Percentiles rank a stretch among this genome's conserved stretches.
These are phyloP conservation scores for Lachancea kluyveri DNA, from an alignment of 805 yeast species.

Conservation along the genomic window DNA sequence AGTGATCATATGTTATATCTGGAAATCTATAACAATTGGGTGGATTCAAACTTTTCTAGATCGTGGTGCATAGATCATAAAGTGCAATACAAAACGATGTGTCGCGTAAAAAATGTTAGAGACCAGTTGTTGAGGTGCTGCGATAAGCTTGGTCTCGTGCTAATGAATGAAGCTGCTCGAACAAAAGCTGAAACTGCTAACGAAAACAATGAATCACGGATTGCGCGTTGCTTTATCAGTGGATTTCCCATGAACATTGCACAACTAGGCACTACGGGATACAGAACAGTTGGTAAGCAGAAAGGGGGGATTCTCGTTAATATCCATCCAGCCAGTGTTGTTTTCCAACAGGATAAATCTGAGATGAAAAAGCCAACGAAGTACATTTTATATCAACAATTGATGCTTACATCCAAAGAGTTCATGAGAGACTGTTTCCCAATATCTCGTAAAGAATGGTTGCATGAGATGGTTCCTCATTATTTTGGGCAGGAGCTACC, in stretches of 20 bases:
- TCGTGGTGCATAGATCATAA: conserved; percentile 86
- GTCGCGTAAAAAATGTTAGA: conserved; percentile 62
- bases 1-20: conserved; percentile 77
- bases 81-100: conserved; percentile 67
- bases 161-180: conserved; percentile 14
- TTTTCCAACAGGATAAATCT: conserved; percentile 35
- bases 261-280: conserved; percentile 23
- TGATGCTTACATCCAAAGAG: conserved; percentile 80
- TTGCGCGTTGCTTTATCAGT: conserved; percentile 23
- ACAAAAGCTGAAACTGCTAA: neutral
- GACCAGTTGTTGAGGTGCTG: conserved; percentile 63
- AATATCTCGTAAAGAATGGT: conserved; percentile 63
- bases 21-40: conserved; percentile 76
- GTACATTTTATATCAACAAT: conserved; percentile 70
- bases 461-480: conserved; percentile 69
- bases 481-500: too few relatives aligned
- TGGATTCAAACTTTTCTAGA: conserved; percentile 53
- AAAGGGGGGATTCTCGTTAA: conserved; percentile 66
- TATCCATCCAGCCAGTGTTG: conserved; percentile 80
- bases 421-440: conserved; percentile 80
- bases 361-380: conserved; percentile 66
- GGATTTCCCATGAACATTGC: conserved; percentile 31
- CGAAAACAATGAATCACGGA: conserved; percentile 10
- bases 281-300: conserved; percentile 24
- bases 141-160: conserved; percentile 27